Base-by-base conservation (phyloP, 1,284 basidiomycete genomes). In the Pyrrhoderma noxium region DNA sequence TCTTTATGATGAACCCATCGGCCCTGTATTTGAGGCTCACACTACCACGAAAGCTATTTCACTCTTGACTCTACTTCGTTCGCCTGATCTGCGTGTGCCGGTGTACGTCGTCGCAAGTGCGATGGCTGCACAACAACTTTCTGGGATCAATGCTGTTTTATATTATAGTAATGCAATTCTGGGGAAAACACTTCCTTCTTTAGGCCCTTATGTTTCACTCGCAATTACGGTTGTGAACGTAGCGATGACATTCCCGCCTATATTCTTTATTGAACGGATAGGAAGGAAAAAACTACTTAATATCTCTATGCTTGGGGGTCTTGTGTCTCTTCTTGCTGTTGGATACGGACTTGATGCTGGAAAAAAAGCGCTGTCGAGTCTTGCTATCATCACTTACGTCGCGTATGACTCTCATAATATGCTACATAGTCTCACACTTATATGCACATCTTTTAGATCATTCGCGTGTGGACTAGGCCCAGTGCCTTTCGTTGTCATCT, bases 391-490 rank as follows among this genome's bases (percentile, higher is more conserved):
- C 43, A 73, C 79, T 1, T 94, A 96, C 64, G 85, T 96, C 34
- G 90, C 85, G 83, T 31, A 31, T 31, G 88, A 63, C 44, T 79
- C 70, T 39, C 21, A n/a, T 22, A 34, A n/a, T 35, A 44, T 14
- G 34, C 21, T 13, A 19, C n/a, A n/a, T n/a, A n/a, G n/a, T n/a
- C n/a, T n/a, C n/a, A n/a, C n/a, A 11, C 27, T 31, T 13, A 27
- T 31, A 31, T 18, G 8, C 18, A 16, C 41, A 16, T n/a, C 11
- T 31, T 56, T 63, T 11, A 31, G 27, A 11, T 87, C 87, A 0
- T 97, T 95, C 64, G 87, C 90, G 0, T 70, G 89, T 36, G 93
- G 93, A 1, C 73, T 96, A n/a, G 93, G 93, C 0, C 93, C 93
- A 0, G 71, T 96, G 34, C 93, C 93, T 0, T 96, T 93, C 64